Evolutionary conservation across 78 protist genomes (phyloP), one percentile per base, ranked within the genome.

Genomic region (Emiliania huxleyi): DNA sequence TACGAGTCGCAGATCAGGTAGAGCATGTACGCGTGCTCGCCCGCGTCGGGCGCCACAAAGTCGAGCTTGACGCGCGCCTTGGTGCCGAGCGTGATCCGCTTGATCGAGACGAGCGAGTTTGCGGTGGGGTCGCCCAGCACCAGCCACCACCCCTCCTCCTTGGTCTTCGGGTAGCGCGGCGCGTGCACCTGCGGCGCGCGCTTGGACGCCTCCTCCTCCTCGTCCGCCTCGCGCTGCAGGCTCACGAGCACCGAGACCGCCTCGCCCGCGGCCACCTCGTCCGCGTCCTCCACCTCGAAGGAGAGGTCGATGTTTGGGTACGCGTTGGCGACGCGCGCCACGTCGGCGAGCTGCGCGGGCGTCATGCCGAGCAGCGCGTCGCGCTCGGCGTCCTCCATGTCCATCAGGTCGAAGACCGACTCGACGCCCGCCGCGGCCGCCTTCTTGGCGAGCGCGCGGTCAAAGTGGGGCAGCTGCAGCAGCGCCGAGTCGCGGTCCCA

Each of bases 1-100:
- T 96, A 98, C 18, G 97, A 96, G 87, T 98, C 99, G 87, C 98
- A 96, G 95, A 98, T 97, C 75, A 97, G 40, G 94, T 94, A 97
- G 79, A 98, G 94, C 35, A 89, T 93, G 89, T 93, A 89, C 37
- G 69, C 71, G 91, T 97, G 91, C 75, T 71, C 69, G 81, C 98
- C 99, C 3, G 40, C 45, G 2, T 92, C 79, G 25, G 99, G 99
- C 12, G 99, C 97, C 3, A 93, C 90, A 90, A 96, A 98, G 69
- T 95, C 97, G 52, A 98, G 96, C 90, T 52, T 85, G 48, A 87
- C 48, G 46, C 55, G 69, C 8, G 93, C 90, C 38, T 33, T 26
- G 35, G 12, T 33, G 91, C 84, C 45, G 49, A 96, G 77, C n/a
- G 93, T 15, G 55, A 93, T n/a, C 33, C 96, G 95, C 95, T 97